Conservation (phyloP, 169 alveolate species). For the Neospora caninum region DNA sequence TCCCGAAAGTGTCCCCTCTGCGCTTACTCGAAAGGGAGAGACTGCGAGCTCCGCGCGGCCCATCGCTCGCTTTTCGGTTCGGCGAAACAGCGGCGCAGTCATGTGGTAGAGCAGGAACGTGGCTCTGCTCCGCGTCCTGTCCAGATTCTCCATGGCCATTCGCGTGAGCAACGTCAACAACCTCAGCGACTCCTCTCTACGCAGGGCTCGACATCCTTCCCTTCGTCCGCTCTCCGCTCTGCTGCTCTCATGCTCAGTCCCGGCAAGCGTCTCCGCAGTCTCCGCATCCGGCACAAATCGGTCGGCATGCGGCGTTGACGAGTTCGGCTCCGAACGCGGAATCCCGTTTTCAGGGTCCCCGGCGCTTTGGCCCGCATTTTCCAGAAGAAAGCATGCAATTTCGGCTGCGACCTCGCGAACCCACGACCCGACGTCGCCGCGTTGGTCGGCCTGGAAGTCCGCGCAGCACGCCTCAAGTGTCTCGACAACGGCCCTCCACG, state of each 20-base stretch:
- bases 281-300: background rate
- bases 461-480: conserved; percentile 38
- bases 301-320: background rate
- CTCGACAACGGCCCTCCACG: conserved; percentile 30
- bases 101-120: conserved; percentile 47
- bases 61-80: no score
- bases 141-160: conserved; percentile 44
- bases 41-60: no score
- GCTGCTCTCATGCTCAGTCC: background rate
- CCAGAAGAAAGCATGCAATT: conserved; percentile 62
- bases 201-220: conserved; percentile 8
- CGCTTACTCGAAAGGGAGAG: no score
- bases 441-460: conserved; percentile 35
- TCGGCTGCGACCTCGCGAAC: conserved; percentile 88
- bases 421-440: conserved; percentile 92
- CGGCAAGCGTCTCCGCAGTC: background rate
- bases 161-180: conserved; percentile 48
- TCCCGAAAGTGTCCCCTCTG: no score
- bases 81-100: conserved; percentile 25
- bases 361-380: background rate
- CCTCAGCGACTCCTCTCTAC: background rate
- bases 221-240: background rate
- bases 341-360: no score
- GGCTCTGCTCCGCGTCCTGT: conserved; percentile 56
- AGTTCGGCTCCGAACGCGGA: background rate